These are phyloP conservation scores for Globisporangium abappressorium DNA, from an alignment of 352 stramenopile genomes.

Conservation along the genomic window DNA sequence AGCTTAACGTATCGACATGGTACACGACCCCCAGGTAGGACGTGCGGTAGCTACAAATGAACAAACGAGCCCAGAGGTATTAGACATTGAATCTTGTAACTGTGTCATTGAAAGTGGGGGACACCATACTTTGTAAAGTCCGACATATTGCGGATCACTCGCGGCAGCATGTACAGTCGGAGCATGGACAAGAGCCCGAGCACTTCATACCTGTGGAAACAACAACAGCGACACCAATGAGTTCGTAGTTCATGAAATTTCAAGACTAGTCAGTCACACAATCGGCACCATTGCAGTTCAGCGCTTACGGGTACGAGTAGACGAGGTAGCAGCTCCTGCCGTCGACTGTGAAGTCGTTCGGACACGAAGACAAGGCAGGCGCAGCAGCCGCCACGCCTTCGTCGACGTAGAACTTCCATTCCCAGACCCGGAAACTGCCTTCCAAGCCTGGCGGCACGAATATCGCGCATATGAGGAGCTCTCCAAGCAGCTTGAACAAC, in stretches of 20 bases:
- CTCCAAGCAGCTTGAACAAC: slow-evolving; percentile 36
- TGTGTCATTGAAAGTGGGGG: background rate
- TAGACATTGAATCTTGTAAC: no score
- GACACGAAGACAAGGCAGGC: slow-evolving; percentile 21
- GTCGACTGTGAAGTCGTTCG: slow-evolving; percentile 30
- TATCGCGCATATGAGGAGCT: slow-evolving; percentile 49
- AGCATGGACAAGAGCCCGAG: slow-evolving; percentile 63
- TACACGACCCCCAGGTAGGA: slow-evolving; percentile 72
- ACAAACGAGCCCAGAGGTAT: background rate
- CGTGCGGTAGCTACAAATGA: slow-evolving; percentile 53
- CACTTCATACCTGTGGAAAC: slow-evolving; percentile 47
- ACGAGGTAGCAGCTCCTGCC: slow-evolving; percentile 55
- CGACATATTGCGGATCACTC: slow-evolving; percentile 71
- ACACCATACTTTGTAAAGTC: slow-evolving; percentile 61
- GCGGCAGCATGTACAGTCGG: slow-evolving; percentile 75
- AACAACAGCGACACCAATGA: background rate
- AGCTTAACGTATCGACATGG: slow-evolving; percentile 72
- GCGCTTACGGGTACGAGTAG: slow-evolving; percentile 63
- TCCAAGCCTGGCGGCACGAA: slow-evolving; percentile 51
- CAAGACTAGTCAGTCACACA: background rate
- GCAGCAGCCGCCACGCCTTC: slow-evolving; percentile 7
- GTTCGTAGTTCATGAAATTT: background rate
- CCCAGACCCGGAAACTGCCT: slow-evolving; percentile 49
- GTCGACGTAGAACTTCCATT: slow-evolving; percentile 69
- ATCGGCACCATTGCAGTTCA: background rate